Percentiles rank a stretch among this genome's conserved stretches.
Evolutionary conservation across 2,329 filamentous ascomycete genomes (phyloP).

Genomic region (Chaetomium olivaceum): DNA sequence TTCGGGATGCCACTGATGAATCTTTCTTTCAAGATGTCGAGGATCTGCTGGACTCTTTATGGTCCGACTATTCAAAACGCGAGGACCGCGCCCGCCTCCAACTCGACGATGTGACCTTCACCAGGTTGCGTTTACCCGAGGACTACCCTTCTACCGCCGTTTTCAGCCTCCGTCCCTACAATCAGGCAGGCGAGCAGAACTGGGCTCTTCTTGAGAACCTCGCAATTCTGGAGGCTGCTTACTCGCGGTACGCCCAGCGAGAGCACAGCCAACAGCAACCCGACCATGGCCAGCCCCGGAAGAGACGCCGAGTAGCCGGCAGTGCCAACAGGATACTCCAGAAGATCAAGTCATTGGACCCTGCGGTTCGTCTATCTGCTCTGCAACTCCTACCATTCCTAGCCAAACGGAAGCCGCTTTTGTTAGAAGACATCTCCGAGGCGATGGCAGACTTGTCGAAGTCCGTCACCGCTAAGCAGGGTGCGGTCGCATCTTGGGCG

Average conservation of each 20-base stretch:
- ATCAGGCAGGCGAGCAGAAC: constrained; percentile 56
- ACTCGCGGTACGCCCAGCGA: constrained; percentile 38
- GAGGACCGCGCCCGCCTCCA: constrained; percentile 71
- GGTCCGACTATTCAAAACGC: constrained; percentile 73
- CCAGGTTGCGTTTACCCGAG: constrained; percentile 45
- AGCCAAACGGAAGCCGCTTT: constrained; percentile 47
- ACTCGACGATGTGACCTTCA: constrained; percentile 71
- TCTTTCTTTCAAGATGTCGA: constrained; percentile 54
- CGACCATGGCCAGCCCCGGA: constrained; percentile 51
- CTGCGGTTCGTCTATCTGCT: constrained; percentile 50
- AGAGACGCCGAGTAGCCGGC: constrained; percentile 50
- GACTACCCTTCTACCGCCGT: constrained; percentile 50
- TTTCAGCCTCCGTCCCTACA: constrained; percentile 57
- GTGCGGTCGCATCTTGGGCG: constrained; percentile 72
- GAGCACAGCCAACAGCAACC: constrained; percentile 28
- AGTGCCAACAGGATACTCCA: constrained; percentile 50
- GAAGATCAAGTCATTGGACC: constrained; percentile 49
- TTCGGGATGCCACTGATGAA: constrained; percentile 45
- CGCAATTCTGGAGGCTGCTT: constrained; percentile 56
- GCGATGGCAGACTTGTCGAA: constrained; percentile 59
- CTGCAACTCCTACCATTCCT: constrained; percentile 62
- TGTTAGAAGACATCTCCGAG: constrained; percentile 53
- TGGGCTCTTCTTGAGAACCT: constrained; percentile 63
- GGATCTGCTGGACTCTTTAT: constrained; percentile 69
- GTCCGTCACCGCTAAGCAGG: constrained; percentile 69